Evolutionary conservation across 2,329 filamentous ascomycete species (phyloP), one percentile per base, ranked within the genome.

Genomic region (Exophiala lecanii-corni): DNA sequence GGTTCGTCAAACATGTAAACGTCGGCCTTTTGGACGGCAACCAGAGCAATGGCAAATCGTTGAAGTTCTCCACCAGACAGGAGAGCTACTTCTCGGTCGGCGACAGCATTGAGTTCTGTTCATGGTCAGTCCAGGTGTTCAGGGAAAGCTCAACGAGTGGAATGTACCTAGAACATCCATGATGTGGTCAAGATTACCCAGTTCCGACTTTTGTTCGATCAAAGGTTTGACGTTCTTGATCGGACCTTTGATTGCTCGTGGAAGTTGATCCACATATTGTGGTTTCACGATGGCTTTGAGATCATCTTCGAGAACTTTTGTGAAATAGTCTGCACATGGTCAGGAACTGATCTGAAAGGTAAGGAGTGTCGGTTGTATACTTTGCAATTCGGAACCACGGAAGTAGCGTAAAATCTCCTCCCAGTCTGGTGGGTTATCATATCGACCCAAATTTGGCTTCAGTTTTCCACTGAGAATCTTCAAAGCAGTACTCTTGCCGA

Each of bases 1-100:
- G 94, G 94, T 73, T 98, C 92, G 68, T 98, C 92, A 61, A 98
- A 98, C 92, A 98, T 97, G 76, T 98, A 98, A 72, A 94, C 88
- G 65, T 98, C 92, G 56, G 91, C 91, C 60, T 94, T 82, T 66
- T 97, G 91, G 16, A 97, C 89, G 60, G 89, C 95, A 51, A 95
- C 89, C 39, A 91, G 86, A 60, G 86, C 92, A 57, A 98, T 96
- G 58, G 92, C 92, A 60, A 98, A 98, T 69, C 92, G 85, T 70
- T 98, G 92, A 62, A 98, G 78, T 70, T 98, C 94, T 76, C 92
- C 92, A 78, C 92, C 94, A 54, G 92, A 98, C 16, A 98, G 80
- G 25, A 86, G 78, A 57, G 78, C 81, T 57, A 98, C 86, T 54
- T 97, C 91, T 69, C 94, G 87, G 56, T 96, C 87, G 66, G 86